A percentile compares a stretch with the other conserved stretches of the same genome.
These are phyloP conservation scores for Lupinus albus DNA, from an alignment of 306 rosid species.

Conservation along the genomic window DNA sequence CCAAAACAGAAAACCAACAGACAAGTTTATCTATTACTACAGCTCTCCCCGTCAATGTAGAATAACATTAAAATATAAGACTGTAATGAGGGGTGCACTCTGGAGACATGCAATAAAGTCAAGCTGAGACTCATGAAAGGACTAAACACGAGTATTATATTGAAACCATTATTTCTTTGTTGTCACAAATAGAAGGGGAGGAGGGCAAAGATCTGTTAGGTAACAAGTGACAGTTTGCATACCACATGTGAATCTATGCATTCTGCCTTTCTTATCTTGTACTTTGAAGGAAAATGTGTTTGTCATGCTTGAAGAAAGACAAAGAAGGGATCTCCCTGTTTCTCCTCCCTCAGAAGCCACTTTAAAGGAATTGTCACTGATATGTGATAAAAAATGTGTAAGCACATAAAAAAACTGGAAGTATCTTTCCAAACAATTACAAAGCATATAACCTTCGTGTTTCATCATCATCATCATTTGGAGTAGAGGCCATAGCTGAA, in stretches of 20 bases:
- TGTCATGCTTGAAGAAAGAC: slow-evolving; percentile 51
- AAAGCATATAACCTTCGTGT: slow-evolving; percentile 62
- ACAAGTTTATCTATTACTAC: slow-evolving; percentile 12
- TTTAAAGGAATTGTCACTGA: slow-evolving; percentile 80
- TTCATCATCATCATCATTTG: slow-evolving; percentile 81
- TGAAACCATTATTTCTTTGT: slow-evolving; percentile 28
- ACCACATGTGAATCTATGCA: slow-evolving; percentile 94
- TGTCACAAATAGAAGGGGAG: slow-evolving; percentile 28
- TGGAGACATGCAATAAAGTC: slow-evolving; percentile 13
- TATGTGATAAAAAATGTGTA: slow-evolving; percentile 37
- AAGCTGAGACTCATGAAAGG: slow-evolving; percentile 26
- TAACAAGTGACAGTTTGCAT: slow-evolving; percentile 45
- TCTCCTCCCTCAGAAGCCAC: slow-evolving; percentile 89
- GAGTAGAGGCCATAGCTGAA: slow-evolving; percentile 84
- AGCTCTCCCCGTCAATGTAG: slow-evolving; percentile 1
- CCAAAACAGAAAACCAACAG: slow-evolving; percentile 22
- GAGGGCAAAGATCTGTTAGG: slow-evolving; percentile 8
- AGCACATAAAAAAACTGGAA: slow-evolving; percentile 34
- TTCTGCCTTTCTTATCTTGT: slow-evolving; percentile 85
- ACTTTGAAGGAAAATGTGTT: slow-evolving; percentile 77
- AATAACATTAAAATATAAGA: neutral
- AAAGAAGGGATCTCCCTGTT: slow-evolving; percentile 61
- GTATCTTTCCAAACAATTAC: slow-evolving; percentile 11
- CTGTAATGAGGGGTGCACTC: neutral
- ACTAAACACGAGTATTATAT: slow-evolving; percentile 21